A percentile compares a stretch with the other conserved stretches of the same genome.
These are phyloP conservation scores for Pythium apleroticum DNA, from an alignment of 352 stramenopile genomes.

Conservation along the genomic window DNA sequence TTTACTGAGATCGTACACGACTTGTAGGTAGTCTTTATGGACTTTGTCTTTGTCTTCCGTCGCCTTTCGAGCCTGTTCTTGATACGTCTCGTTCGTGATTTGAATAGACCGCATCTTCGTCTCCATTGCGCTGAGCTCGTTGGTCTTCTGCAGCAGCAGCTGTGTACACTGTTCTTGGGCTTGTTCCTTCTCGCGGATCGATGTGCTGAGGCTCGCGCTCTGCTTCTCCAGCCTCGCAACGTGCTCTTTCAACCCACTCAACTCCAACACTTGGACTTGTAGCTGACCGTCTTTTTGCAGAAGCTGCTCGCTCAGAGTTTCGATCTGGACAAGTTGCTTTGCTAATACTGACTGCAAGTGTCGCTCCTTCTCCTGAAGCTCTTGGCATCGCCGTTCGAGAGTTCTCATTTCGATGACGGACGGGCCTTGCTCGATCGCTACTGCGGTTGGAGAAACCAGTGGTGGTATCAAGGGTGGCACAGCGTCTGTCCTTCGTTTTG, in stretches of 20 bases:
- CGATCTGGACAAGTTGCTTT: slow-evolving; percentile 25
- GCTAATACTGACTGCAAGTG: slow-evolving; percentile 11
- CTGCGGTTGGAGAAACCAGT: neutral
- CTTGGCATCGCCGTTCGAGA: slow-evolving; percentile 10
- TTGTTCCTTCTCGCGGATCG: slow-evolving; percentile 32
- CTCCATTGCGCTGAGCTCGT: slow-evolving; percentile 30
- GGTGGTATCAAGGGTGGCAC: neutral
- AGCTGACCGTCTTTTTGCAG: slow-evolving; percentile 17
- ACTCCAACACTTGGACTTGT: slow-evolving; percentile 18
- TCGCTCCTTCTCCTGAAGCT: slow-evolving; percentile 17
- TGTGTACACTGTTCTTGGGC: slow-evolving; percentile 26
- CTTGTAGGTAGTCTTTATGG: slow-evolving; percentile 49
- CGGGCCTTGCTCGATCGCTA: neutral
- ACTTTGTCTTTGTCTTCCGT: slow-evolving; percentile 41
- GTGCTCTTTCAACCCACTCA: slow-evolving; percentile 28
- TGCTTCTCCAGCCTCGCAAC: slow-evolving; percentile 23
- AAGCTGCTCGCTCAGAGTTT: slow-evolving; percentile 19
- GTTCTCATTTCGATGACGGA: slow-evolving; percentile 5
- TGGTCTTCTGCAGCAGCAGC: slow-evolving; percentile 28
- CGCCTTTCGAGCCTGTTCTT: slow-evolving; percentile 37
- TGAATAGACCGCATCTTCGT: slow-evolving; percentile 33
- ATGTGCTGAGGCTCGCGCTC: slow-evolving; percentile 22
- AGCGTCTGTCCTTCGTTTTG: slow-evolving; percentile 4
- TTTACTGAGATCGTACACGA: slow-evolving; percentile 50
- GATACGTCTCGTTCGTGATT: slow-evolving; percentile 33